phyloP scores from a whole-genome alignment of 768 basidiomycete species.

The Candolleomyces efflorescens region DNA sequence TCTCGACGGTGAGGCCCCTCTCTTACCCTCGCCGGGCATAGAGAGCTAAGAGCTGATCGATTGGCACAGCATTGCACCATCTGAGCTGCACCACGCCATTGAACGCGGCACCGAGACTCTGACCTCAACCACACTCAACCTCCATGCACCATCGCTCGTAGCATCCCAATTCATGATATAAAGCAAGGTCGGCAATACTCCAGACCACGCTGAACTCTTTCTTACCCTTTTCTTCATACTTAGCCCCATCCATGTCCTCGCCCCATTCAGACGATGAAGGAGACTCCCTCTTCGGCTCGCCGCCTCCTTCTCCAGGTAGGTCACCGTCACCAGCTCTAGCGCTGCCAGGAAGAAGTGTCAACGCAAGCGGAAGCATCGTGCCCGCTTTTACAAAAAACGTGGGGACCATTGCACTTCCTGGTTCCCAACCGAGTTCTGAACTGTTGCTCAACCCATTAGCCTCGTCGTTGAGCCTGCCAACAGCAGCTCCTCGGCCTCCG shows the following conservation, averaged over 20 bases:
- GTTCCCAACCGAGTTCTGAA: conserved; percentile 89
- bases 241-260: conserved; percentile 1
- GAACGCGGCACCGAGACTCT: not conserved
- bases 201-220: not conserved
- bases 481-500: conserved; percentile 26
- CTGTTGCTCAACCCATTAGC: conserved; percentile 77
- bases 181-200: not conserved
- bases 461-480: conserved; percentile 48
- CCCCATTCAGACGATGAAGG: conserved; percentile 29
- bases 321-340: conserved; percentile 60
- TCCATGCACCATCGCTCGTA: not conserved
- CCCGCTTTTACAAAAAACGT: conserved; percentile 69
- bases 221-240: not conserved
- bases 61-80: not conserved
- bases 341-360: conserved; percentile 42
- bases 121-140: not conserved
- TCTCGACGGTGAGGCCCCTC: too few species aligned
- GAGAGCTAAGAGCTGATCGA: too few species aligned
- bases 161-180: not conserved
- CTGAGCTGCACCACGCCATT: too few species aligned
- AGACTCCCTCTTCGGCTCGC: conserved; percentile 81
- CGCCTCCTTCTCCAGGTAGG: conserved; percentile 80
- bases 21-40: too few species aligned
- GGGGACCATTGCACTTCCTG: conserved; percentile 98
- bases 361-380: conserved; percentile 18